Conservation (phyloP, 2,329 filamentous ascomycete genomes). For the Ophiostoma angusticollis region DNA sequence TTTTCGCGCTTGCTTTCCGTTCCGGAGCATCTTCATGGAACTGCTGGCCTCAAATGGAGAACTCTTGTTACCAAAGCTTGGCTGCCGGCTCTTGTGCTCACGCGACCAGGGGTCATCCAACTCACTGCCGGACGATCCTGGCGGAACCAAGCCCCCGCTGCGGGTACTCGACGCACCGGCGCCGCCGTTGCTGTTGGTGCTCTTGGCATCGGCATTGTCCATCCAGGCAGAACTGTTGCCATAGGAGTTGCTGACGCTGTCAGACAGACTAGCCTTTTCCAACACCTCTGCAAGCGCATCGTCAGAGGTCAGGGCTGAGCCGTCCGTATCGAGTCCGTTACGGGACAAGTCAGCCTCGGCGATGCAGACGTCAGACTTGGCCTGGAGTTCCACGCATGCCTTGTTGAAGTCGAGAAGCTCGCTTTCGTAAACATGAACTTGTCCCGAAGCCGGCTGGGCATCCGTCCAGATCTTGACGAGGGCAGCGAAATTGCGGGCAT, state of each 20-base stretch:
- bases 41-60: conserved; percentile 21
- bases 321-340: conserved; percentile 20
- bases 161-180: neutral
- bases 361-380: conserved; percentile 38
- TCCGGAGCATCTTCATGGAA: conserved; percentile 25
- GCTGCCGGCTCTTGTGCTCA: conserved; percentile 16
- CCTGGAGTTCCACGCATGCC: conserved; percentile 37
- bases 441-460: conserved; percentile 23
- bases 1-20: conserved; percentile 27
- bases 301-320: conserved; percentile 15
- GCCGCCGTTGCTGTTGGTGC: neutral
- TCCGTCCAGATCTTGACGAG: conserved; percentile 73
- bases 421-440: conserved; percentile 30
- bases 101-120: conserved; percentile 19
- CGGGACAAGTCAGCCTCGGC: conserved; percentile 35
- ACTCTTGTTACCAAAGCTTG: conserved; percentile 15
- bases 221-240: conserved; percentile 17
- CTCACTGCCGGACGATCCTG: conserved; percentile 41
- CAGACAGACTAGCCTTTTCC: conserved; percentile 30
- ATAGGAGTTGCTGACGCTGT: conserved; percentile 25
- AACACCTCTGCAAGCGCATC: conserved; percentile 32
- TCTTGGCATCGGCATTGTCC: conserved; percentile 5
- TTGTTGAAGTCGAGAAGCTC: conserved; percentile 41
- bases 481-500: conserved; percentile 70
- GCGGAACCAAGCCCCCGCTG: conserved; percentile 18